Evolutionary conservation across 208 protist species (phyloP), one percentile per base, ranked within the genome.

Genomic region (Leishmania major): DNA sequence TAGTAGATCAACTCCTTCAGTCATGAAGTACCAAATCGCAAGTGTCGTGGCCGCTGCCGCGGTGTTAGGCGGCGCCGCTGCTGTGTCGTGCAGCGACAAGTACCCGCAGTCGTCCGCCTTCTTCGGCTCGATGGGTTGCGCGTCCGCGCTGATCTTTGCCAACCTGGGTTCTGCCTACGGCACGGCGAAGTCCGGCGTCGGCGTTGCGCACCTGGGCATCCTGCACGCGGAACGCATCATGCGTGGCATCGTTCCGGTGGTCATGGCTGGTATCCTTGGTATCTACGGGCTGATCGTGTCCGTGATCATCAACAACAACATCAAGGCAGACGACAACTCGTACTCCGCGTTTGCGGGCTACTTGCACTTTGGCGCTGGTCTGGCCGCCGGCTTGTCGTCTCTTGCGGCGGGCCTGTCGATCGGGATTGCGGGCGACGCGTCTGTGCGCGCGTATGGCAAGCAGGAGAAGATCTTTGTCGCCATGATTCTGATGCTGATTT

Each of bases 401-500:
- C 91, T 99, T n/a, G 98, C 98, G 70, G 98, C 99, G 51, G 99
- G 99, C 77, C 96, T 99, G 55, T 97, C 99, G 70, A 99, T 99
- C 92, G 99, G 99, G 75, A 99, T 99, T 92, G 99, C 99, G 74
- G 99, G 99, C 88, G 99, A 99, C 88, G 95, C 99, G 84, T 95
- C 93, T 67, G 92, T 90, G 75, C 89, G 94, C 76, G 94, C 95
- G 51, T 97, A 96, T 76, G 95, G 92, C 64, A 94, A 98, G 87
- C 97, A 99, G 89, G 98, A 99, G 78, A 98, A 97, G 87, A 96
- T 99, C 37, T 99, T 99, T 90, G 98, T 99, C 60, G 97, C 95
- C 74, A 99, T 99, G 99, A 99, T 99, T 92, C 96, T 99, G 67
- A 99, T 99, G 92, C 96, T 99, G 43, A 99, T 99, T 98, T 99